phyloP scores from a whole-genome alignment of 2,329 filamentous ascomycete genomes.

The Rachicladosporium sp. region DNA sequence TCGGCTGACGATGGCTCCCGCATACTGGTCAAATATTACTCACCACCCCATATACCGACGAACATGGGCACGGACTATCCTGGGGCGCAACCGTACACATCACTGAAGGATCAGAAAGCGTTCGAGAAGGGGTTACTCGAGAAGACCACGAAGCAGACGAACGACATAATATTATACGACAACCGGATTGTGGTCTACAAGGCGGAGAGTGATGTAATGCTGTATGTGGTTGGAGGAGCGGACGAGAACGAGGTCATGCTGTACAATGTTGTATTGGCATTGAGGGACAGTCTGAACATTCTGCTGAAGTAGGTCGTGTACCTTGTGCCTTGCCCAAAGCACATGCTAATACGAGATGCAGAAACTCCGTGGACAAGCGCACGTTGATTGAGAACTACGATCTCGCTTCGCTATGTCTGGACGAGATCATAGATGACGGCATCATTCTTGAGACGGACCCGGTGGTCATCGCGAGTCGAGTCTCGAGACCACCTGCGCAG shows the following conservation, averaged over 20 bases:
- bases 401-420: conserved; percentile 80
- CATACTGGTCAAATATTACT: conserved; percentile 92
- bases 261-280: conserved; percentile 80
- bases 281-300: conserved; percentile 80
- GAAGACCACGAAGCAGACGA: conserved; percentile 91
- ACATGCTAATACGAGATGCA: conserved; percentile 30
- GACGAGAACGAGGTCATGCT: conserved; percentile 96
- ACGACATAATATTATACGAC: conserved; percentile 95
- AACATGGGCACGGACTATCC: conserved; percentile 46
- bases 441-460: conserved; percentile 97
- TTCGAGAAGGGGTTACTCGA: conserved; percentile 94
- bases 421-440: conserved; percentile 90
- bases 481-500: conserved; percentile 81
- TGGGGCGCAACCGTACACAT: conserved; percentile 67
- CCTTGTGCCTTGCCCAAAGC: too few relatives aligned
- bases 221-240: conserved; percentile 79
- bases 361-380: conserved; percentile 91
- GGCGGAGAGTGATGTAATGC: conserved; percentile 93
- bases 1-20: conserved; percentile 76
- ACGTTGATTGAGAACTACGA: conserved; percentile 99
- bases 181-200: conserved; percentile 96
- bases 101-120: conserved; percentile 82
- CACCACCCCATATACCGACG: conserved; percentile 54
- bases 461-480: conserved; percentile 80
- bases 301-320: conserved; percentile 78